phyloP scores from a whole-genome alignment of 352 stramenopile species.

The Thraustotheca clavata region DNA sequence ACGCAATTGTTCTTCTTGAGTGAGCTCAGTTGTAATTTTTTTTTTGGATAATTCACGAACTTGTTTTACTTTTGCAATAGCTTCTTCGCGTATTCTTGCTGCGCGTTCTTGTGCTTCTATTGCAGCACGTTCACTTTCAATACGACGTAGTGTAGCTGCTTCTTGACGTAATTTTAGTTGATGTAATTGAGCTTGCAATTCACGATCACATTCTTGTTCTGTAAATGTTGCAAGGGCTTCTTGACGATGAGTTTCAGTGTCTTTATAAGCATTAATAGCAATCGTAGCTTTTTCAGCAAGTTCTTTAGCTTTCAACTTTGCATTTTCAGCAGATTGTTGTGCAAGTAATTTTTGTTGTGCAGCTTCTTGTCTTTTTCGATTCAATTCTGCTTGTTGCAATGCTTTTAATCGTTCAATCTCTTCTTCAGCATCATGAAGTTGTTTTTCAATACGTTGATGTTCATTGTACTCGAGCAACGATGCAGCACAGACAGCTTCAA shows the following conservation, averaged over 20 bases:
- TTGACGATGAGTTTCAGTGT: conserved; percentile 48
- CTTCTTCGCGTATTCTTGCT: conserved; percentile 46
- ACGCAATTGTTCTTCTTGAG: conserved; percentile 47
- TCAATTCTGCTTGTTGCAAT: conserved; percentile 29
- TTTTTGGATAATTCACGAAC: conserved; percentile 51
- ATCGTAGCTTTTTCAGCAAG: conserved; percentile 52
- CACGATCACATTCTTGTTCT: conserved; percentile 30
- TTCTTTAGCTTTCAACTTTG: conserved; percentile 42
- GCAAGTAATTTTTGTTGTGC: conserved; percentile 49
- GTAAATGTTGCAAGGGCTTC: conserved; percentile 33
- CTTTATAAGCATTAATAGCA: conserved; percentile 45
- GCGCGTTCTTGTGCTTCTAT: conserved; percentile 44
- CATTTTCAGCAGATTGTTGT: conserved; percentile 62
- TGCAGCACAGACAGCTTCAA: conserved; percentile 69
- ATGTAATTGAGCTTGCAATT: conserved; percentile 34
- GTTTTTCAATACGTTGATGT: conserved; percentile 45
- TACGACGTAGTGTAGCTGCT: conserved; percentile 47
- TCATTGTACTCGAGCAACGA: conserved; percentile 77
- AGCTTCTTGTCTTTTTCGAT: conserved; percentile 26
- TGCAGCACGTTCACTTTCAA: conserved; percentile 53
- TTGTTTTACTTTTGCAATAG: conserved; percentile 52
- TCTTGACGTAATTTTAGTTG: conserved; percentile 47
- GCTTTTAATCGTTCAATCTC: conserved; percentile 23
- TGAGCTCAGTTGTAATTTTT: conserved; percentile 60
- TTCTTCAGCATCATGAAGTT: conserved; percentile 37